Base-by-base conservation (phyloP, 164 flowering plant species). In the Paratinospora sagittata region DNA sequence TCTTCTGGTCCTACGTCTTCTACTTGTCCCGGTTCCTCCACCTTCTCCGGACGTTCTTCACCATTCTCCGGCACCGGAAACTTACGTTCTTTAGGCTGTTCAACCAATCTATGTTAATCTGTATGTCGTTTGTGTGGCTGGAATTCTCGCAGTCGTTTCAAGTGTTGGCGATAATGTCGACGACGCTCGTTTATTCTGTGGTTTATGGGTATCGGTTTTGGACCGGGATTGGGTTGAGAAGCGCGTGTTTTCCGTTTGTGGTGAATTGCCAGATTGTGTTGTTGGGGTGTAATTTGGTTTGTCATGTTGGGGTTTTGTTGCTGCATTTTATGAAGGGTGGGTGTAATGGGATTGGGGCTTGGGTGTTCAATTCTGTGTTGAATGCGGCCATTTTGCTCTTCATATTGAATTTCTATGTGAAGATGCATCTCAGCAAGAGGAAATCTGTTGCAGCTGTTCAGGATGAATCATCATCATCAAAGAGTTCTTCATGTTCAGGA, bases 111-210 rank as follows among this genome's bases (percentile, higher is more conserved):
- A 79, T 85, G 16, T 77, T 85, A 12, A 70, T 84, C 1, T 79
- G 75, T 74, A 84, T 79, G 86, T 84, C 94, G 0, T 93, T 89
- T 66, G 75, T 91, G 6, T 93, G 98, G 98, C 88, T 93, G 5
- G 96, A 93, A 63, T 93, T 89, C 81, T 89, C 97, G 0, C 98
- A 93, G 70, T 91, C 97, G 8, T 88, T 93, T 69, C 98, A 93
- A 67, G 90, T 93, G 5, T 66, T 89, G 47, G 97, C 87, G 8
- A 91, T 93, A 2, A 71, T 91, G 12, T 72, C 72, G 6, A 79
- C 90, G 0, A 87, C 89, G 3, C 61, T 83, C 33, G 67, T 85
- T 3, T 86, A 89, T 74, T 68, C 86, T 0, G 78, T 90, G 8
- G 88, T 88, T 0, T 88, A 91, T 74, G 97, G 88, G 34, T 91